Conservation (phyloP, 2,329 filamentous ascomycete species). For the Xylariaceae sp. region DNA sequence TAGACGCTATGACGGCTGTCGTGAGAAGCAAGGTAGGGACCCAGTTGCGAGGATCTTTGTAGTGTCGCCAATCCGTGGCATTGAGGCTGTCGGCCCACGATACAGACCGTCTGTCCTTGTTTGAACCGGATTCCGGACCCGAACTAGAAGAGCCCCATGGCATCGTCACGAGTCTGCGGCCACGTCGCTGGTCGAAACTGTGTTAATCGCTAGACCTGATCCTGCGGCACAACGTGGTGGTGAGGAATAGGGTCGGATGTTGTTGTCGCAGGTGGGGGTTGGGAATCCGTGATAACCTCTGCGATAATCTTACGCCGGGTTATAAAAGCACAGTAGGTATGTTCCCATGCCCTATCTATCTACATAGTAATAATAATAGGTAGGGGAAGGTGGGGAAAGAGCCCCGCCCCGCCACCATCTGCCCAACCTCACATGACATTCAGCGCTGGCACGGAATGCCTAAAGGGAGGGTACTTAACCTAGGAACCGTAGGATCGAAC, state of each 20-base stretch:
- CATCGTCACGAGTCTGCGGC: conserved; percentile 13
- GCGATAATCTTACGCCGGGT: background rate
- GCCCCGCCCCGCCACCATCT: no score
- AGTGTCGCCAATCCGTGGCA: conserved; percentile 48
- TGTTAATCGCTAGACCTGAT: conserved; percentile 1
- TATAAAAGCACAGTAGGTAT: no score
- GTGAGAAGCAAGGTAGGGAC: conserved; percentile 50
- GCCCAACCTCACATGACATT: background rate
- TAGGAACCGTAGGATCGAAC: no score
- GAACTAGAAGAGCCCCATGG: conserved; percentile 18
- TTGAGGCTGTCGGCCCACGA: conserved; percentile 41
- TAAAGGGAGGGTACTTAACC: no score
- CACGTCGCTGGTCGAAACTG: background rate
- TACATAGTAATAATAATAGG: background rate
- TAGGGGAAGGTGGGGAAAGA: background rate
- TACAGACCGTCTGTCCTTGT: conserved; percentile 30
- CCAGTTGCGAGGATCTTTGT: conserved; percentile 49
- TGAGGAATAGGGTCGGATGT: background rate
- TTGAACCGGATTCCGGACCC: conserved; percentile 7
- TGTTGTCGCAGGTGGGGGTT: background rate
- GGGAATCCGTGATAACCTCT: background rate
- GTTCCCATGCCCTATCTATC: no score
- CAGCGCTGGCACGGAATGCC: no score
- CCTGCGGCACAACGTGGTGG: conserved; percentile 2
- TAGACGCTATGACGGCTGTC: conserved; percentile 46